Percentiles rank a stretch among this genome's conserved stretches.
phyloP scores from a whole-genome alignment of 148 eudicot genomes.

The Fagopyrum tataricum region DNA sequence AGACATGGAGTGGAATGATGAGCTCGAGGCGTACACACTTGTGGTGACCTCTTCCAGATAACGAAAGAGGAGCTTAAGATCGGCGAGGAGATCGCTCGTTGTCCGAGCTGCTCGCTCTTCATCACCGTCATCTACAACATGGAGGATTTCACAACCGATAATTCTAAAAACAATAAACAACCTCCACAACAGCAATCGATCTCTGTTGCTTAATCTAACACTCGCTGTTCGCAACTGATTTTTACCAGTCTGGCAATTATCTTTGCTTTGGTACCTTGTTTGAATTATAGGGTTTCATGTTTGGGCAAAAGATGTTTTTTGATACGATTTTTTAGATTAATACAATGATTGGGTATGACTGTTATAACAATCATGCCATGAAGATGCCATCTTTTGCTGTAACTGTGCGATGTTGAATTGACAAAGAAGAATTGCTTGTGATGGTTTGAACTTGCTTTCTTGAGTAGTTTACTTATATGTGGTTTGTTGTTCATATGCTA shows the following conservation, averaged over 20 bases:
- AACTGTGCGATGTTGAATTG: slow-evolving; percentile 3
- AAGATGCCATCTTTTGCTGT: neutral
- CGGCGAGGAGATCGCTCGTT: slow-evolving; percentile 92
- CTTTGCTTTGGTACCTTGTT: neutral
- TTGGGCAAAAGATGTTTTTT: neutral
- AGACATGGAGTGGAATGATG: slow-evolving; percentile 98
- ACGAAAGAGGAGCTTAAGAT: slow-evolving; percentile 67
- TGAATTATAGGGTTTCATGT: neutral
- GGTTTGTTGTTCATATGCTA: neutral
- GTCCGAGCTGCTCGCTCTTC: slow-evolving; percentile 91
- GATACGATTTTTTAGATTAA: neutral
- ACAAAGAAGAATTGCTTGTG: neutral
- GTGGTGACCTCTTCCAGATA: slow-evolving; percentile 87
- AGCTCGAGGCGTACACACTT: slow-evolving; percentile 64
- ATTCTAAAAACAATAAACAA: slow-evolving; percentile 23
- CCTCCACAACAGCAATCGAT: slow-evolving; percentile 53
- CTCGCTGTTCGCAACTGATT: too few relatives aligned
- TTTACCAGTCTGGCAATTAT: too few relatives aligned
- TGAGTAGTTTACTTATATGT: too few relatives aligned
- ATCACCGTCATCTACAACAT: slow-evolving; percentile 77
- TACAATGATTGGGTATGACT: neutral
- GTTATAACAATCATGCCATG: too few relatives aligned
- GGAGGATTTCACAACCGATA: slow-evolving; percentile 53
- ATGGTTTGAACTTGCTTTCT: neutral
- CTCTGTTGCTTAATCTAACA: slow-evolving; percentile 39